Conservation (phyloP, 495 filamentous ascomycete species). For the Venustampulla echinocandica region DNA sequence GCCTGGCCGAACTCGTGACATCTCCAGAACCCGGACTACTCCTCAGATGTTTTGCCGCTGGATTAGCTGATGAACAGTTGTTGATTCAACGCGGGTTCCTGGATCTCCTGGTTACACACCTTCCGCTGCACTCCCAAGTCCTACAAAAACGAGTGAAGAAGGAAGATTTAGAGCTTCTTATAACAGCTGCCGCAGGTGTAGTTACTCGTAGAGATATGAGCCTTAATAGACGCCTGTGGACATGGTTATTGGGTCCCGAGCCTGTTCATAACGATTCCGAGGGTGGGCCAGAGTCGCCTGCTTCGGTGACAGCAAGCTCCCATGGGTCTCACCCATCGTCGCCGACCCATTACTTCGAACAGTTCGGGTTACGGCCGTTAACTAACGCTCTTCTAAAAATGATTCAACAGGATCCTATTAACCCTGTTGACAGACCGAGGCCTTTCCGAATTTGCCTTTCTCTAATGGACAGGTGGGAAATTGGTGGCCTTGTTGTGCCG, state of each 20-base stretch:
- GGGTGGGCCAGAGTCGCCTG: conserved; percentile 24
- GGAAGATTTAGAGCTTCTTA: conserved; percentile 69
- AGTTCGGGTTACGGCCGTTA: conserved; percentile 65
- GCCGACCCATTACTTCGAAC: conserved; percentile 67
- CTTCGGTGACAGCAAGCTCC: conserved; percentile 27
- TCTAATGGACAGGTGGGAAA: conserved; percentile 96
- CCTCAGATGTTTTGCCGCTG: conserved; percentile 81
- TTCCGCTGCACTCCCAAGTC: conserved; percentile 81
- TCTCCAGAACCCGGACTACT: conserved; percentile 89
- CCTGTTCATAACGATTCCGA: conserved; percentile 37
- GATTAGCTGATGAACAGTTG: conserved; percentile 80
- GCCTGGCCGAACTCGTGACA: conserved; percentile 65
- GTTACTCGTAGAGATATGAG: conserved; percentile 90
- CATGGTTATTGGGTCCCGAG: conserved; percentile 91
- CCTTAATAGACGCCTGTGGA: conserved; percentile 86
- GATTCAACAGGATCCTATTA: conserved; percentile 47
- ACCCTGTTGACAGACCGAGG: conserved; percentile 63
- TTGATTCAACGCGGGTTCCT: conserved; percentile 91
- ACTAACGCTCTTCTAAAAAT: conserved; percentile 67
- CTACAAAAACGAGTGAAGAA: conserved; percentile 62
- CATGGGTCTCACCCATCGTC: conserved; percentile 40
- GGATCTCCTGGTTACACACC: conserved; percentile 81
- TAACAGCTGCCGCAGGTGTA: conserved; percentile 75
- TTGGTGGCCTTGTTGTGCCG: conserved; percentile 80
- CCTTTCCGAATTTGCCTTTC: conserved; percentile 90